A percentile compares a stretch with the other conserved stretches of the same genome.
Conservation (phyloP, 306 rosid genomes). For the Adenanthera pavonina region DNA sequence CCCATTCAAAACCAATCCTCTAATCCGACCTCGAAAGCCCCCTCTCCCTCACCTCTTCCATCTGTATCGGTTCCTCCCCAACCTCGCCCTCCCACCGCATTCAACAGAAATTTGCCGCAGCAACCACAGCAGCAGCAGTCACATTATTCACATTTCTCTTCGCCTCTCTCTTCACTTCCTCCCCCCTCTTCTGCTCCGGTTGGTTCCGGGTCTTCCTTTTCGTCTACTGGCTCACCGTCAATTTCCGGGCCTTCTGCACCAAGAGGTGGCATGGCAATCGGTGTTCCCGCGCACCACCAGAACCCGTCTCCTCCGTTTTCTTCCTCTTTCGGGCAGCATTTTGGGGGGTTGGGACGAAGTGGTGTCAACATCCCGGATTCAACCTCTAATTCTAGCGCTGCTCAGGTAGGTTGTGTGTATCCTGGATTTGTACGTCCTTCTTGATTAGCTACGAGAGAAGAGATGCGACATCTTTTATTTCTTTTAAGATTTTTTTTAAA, state of each 20-base stretch:
- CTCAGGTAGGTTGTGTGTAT: slow-evolving; percentile 56
- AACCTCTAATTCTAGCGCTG: slow-evolving; percentile 52
- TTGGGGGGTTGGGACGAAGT: slow-evolving; percentile 76
- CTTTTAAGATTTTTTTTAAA: neutral
- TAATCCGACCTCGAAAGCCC: slow-evolving; percentile 52
- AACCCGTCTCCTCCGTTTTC: slow-evolving; percentile 68
- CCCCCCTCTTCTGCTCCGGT: slow-evolving; percentile 50
- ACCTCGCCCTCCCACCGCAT: slow-evolving; percentile 60
- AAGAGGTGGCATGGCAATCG: slow-evolving; percentile 76
- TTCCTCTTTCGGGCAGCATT: slow-evolving; percentile 77
- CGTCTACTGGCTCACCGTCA: slow-evolving; percentile 47
- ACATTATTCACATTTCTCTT: slow-evolving; percentile 58
- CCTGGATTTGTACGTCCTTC: neutral
- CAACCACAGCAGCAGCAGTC: slow-evolving; percentile 51
- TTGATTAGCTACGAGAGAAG: neutral
- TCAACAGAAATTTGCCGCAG: slow-evolving; percentile 50
- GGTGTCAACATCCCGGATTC: slow-evolving; percentile 58
- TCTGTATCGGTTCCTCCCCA: slow-evolving; percentile 50
- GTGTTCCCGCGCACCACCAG: slow-evolving; percentile 81
- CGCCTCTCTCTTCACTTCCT: slow-evolving; percentile 49
- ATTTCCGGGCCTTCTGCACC: slow-evolving; percentile 50
- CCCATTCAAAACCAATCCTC: slow-evolving; percentile 35
- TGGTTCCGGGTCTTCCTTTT: slow-evolving; percentile 48
- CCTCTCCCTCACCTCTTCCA: slow-evolving; percentile 30
- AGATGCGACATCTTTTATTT: neutral